These are phyloP conservation scores for Arxiozyma slooffiae DNA, from an alignment of 1,139 yeast genomes.

Conservation along the genomic window DNA sequence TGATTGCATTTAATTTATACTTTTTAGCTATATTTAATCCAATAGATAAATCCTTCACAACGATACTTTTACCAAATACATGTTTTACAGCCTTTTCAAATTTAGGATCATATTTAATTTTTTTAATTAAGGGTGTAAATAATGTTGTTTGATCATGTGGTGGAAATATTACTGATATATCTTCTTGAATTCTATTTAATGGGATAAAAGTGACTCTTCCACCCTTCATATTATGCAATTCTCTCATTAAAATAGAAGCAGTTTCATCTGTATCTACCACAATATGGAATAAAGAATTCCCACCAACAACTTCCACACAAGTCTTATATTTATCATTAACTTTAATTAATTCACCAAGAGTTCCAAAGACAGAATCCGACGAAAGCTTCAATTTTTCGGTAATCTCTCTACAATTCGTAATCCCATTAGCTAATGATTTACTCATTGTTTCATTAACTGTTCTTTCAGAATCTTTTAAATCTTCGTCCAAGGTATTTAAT, in stretches of 20 bases:
- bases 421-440: constrained; percentile 58
- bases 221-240: constrained; percentile 54
- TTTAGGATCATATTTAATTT: constrained; percentile 49
- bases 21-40: constrained; percentile 62
- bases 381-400: constrained; percentile 45
- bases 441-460: constrained; percentile 64
- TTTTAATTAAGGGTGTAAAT: constrained; percentile 66
- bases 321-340: constrained; percentile 76
- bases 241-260: constrained; percentile 70
- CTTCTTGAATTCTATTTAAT: constrained; percentile 68
- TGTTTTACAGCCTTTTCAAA: constrained; percentile 62
- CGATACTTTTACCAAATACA: constrained; percentile 72
- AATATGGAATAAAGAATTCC: constrained; percentile 73
- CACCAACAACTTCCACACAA: constrained; percentile 85
- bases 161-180: constrained; percentile 35
- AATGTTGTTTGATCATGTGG: constrained; percentile 32
- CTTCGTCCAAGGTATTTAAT: constrained; percentile 46
- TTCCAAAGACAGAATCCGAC: constrained; percentile 59
- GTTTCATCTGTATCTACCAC: constrained; percentile 85
- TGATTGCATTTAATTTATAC: constrained; percentile 63
- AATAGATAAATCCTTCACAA: constrained; percentile 57
- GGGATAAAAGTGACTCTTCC: constrained; percentile 93
- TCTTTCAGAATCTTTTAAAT: constrained; percentile 49
- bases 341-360: constrained; percentile 70
- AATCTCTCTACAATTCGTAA: constrained; percentile 56